Base-by-base conservation (phyloP, 768 basidiomycete genomes). In the Amanita polypyramis region DNA sequence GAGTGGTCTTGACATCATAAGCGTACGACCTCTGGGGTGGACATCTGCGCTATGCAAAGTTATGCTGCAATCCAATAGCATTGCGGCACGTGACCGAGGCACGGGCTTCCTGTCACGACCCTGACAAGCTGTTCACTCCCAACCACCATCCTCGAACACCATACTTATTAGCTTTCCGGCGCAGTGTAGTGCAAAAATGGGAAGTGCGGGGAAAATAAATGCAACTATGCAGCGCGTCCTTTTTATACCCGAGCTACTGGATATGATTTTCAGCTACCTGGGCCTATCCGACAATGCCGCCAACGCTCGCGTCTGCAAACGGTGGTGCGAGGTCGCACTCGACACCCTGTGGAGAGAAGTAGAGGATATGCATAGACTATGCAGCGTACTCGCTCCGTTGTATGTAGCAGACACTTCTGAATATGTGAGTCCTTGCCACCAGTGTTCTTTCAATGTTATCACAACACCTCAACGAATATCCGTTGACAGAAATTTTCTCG, bases 281-380 rank as follows among this genome's bases (percentile, higher is more conserved):
- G 74, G 75, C 51, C 55, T 55, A 6, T 27, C 49, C 1, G 59
- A 69, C 3, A 73, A 77, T 53, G 64, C 65, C 1, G 50, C 49
- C 1, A 79, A 74, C 43, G 79, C 75, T 2, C 61, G 64, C 25
- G 77, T 82, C 12, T 82, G 75, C 65, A 79, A 70, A 53, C 55
- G 51, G 40, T 84, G 82, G 82, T 76, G 74, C 1, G 70, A 75
- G 9, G 60, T 76, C 20, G 76, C 79, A 1, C 59, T 82, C 47
- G 74, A 80, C 55, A 55, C 63, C n/a, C 57, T 82, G 0, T 84
- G 82, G 82, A 67, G 62, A 45, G 70, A 78, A 1, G 70, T 81
- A 5, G 60, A 67, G 43, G 67, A 74, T 51, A 58, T 77, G 1
- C 45, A 61, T 25, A 63, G 61, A 8, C 63, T 83, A 6, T 74